Evolutionary conservation across 306 rosid genomes (phyloP).

Genomic region (Trichosanthes cucumerina): DNA sequence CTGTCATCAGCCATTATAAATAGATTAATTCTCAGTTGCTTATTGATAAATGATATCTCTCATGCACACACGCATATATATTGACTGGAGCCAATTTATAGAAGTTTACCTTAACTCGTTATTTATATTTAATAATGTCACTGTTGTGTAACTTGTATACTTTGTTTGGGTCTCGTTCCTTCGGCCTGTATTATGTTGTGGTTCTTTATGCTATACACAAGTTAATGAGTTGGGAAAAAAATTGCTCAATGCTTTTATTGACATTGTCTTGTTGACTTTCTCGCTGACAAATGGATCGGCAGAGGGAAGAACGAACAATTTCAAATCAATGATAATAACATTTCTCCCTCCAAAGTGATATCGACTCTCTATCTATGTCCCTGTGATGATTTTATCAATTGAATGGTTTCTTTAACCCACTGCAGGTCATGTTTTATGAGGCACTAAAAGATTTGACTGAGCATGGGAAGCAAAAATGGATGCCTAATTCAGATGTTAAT

Average conservation of each 20-base stretch:
- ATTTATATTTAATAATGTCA: not conserved
- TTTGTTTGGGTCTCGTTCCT: not conserved
- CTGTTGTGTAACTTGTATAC: not conserved
- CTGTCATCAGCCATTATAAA: too few species aligned
- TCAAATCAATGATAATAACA: not conserved
- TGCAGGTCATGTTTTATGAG: conserved; percentile 75
- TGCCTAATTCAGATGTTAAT: conserved; percentile 28
- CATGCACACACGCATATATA: not conserved
- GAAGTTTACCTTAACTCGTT: too few species aligned
- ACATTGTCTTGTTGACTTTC: not conserved
- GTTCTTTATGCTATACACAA: not conserved
- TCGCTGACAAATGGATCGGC: not conserved
- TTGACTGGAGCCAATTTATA: not conserved
- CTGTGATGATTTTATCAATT: not conserved
- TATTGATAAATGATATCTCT: not conserved
- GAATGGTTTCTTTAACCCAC: conserved; percentile 6
- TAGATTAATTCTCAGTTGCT: too few species aligned
- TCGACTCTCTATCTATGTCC: not conserved
- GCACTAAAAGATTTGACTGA: conserved; percentile 52
- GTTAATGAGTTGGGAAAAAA: not conserved
- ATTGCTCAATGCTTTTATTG: not conserved
- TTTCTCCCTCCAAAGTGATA: not conserved
- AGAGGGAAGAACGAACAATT: not conserved
- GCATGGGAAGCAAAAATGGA: conserved; percentile 53
- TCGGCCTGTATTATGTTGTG: not conserved